Conservation (phyloP, 2,329 filamentous ascomycete genomes). For the Dendrostoma leiphaemia region DNA sequence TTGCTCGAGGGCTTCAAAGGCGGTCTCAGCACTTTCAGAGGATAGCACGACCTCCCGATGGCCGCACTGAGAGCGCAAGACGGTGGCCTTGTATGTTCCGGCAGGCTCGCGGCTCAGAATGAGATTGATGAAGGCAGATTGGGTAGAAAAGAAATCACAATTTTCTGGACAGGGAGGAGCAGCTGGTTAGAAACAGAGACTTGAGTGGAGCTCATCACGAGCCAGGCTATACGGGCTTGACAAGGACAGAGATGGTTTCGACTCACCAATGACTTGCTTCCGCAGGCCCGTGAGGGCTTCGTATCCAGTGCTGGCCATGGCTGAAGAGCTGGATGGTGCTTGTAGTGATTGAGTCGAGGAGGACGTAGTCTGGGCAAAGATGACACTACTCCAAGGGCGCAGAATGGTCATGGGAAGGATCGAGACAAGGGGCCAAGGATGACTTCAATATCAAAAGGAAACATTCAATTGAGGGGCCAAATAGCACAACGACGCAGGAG, state of each 20-base stretch:
- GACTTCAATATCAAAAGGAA: background rate
- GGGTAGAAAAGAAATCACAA: slow-evolving; percentile 25
- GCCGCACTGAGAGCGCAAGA: slow-evolving; percentile 22
- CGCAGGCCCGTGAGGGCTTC: slow-evolving; percentile 5
- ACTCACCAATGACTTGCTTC: slow-evolving; percentile 14
- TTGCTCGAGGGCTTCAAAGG: slow-evolving; percentile 32
- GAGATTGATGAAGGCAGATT: slow-evolving; percentile 20
- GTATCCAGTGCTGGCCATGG: slow-evolving; percentile 3
- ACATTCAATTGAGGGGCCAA: slow-evolving; percentile 1
- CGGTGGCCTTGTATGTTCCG: slow-evolving; percentile 26
- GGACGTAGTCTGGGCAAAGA: slow-evolving; percentile 1
- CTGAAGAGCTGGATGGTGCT: background rate
- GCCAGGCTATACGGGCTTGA: background rate
- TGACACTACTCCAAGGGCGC: slow-evolving; percentile 1
- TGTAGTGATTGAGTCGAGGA: background rate
- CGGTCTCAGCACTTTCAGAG: slow-evolving; percentile 29
- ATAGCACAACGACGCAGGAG: slow-evolving; percentile 4
- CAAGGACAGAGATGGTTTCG: background rate
- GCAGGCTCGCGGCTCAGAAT: slow-evolving; percentile 26
- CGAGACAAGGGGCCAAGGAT: background rate
- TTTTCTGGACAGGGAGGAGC: slow-evolving; percentile 23
- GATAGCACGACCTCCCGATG: slow-evolving; percentile 28
- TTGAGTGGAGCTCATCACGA: background rate
- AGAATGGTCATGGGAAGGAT: slow-evolving; percentile 13
- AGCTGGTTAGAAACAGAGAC: background rate